A percentile compares a stretch with the other conserved stretches of the same genome.
Evolutionary conservation across 2,329 filamentous ascomycete species (phyloP).

Genomic region (Metarhizium guizhouense): DNA sequence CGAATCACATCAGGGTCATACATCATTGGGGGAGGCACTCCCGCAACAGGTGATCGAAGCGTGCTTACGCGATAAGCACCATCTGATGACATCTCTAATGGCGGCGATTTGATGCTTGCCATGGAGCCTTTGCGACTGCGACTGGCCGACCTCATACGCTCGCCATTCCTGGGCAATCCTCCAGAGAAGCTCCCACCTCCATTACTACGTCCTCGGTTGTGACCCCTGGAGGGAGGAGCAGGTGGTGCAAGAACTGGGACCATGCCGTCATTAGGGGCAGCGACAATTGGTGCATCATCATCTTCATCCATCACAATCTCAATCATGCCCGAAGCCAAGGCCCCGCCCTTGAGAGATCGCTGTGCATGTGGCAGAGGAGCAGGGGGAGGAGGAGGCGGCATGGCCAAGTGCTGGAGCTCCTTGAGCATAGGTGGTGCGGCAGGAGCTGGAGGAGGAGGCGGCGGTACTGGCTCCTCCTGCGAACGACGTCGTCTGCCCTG

Average conservation of each 20-base stretch:
- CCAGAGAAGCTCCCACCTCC: constrained; percentile 43
- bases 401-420: constrained; percentile 54
- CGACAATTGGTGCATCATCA: constrained; percentile 23
- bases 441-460: constrained; percentile 41
- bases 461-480: constrained; percentile 40
- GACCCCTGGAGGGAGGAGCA: constrained; percentile 34
- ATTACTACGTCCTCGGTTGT: constrained; percentile 48
- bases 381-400: constrained; percentile 52
- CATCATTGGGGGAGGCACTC: constrained; percentile 23
- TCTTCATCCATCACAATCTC: constrained; percentile 60
- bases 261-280: constrained; percentile 30
- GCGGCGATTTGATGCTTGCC: constrained; percentile 16
- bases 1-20: constrained; percentile 28
- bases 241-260: constrained; percentile 38
- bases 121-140: constrained; percentile 39
- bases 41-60: constrained; percentile 19
- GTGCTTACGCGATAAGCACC: constrained; percentile 12
- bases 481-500: constrained; percentile 34
- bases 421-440: constrained; percentile 44
- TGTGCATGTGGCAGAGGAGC: constrained; percentile 42
- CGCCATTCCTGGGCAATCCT: constrained; percentile 48
- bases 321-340: constrained; percentile 46
- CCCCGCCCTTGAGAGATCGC: constrained; percentile 34
- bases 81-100: constrained; percentile 31
- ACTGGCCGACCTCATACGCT: constrained; percentile 51